Evolutionary conservation across 2,329 filamentous ascomycete species (phyloP), one percentile per base, ranked within the genome.

Genomic region (Fusarium camptoceras): DNA sequence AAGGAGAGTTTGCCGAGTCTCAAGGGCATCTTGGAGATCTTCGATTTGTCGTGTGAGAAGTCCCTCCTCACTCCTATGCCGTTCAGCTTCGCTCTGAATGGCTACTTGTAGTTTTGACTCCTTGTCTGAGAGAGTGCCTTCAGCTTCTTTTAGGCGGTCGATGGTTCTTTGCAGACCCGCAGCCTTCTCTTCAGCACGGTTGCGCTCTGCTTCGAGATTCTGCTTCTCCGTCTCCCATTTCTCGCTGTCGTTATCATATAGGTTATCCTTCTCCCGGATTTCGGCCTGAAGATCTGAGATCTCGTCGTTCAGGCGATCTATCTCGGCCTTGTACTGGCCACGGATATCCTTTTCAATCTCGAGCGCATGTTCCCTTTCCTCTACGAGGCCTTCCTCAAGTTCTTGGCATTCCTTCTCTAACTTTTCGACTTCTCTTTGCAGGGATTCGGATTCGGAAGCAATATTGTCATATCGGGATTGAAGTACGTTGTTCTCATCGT

Each of bases 41-140:
- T 91, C 87, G 54, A 97, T 88, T 77, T 96, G 92, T n/a, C 87
- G 86, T 66, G 84, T 88, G 53, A 97, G 82, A 10, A 90, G 81
- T 14, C 87, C 87, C 76, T 95, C 91, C 73, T 95, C 92, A 58
- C 87, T 88, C 68, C 86, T 86, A 74, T 96, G 90, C 25, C 92
- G 89, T 67, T 93, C 87, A 48, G 87, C 87, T 75, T 94, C 92
- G 74, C 88, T 92, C 67, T 91, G 86, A 15, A 94, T 83, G 6
- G 89, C 88, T 73, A 90, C 86, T 76, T 92, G 88, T 20, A 94
- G 81, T 76, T 86, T 91, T 24, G 83, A 83, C 74, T 94, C 91
- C 76, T 91, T 91, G 66, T 86, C 86, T 22, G 90, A 91, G 30
- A 93, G 81, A 15, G 85, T 88, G 18, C 90, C 89, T 76, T 93